Evolutionary conservation across 2,329 filamentous ascomycete genomes (phyloP), one percentile per base, ranked within the genome.

Genomic region (Arthroderma sp.): DNA sequence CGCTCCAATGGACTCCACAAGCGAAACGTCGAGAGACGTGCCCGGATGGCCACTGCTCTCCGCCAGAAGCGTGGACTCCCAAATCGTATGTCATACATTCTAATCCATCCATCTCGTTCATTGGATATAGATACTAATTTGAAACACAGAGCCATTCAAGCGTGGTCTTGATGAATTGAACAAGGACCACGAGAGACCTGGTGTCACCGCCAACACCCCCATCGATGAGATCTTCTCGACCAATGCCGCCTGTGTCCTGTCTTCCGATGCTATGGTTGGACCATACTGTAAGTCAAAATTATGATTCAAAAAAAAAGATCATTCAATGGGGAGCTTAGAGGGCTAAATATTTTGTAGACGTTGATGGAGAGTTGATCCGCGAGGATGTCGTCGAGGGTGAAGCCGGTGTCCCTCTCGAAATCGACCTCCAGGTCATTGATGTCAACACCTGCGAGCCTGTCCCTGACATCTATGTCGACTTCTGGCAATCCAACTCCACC

Each of bases 191-290:
- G 15, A 22, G 15, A 22, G 15, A 22, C 15, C 15, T 28, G 29
- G 34, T 30, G 47, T 51, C 39, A 43, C 7, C 9, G 10, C 37
- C 8, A 43, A 41, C 11, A 32, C 37, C 7, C 37, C 46, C 38
- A 42, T 44, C 29, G 27, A 22, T 1, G 36, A 36, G 10, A 36
- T 53, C 9, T 53, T 53, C 39, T 29, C 47, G 7, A 43, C 51
- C 40, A 50, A 50, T 56, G 6, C 59, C 55, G 27, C 65, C 8
- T 73, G 70, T 49, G 53, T 71, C 15, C 57, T 73, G 31, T 66
- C 62, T 15, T 69, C 70, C 1, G 69, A 72, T 52, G 65, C 66
- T 22, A 71, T 64, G 2, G 60, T 70, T 51, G 70, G 70, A 3
- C 42, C 40, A 10, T 43, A 44, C 36, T 47, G 41, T 44, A 29